Conservation (phyloP, 805 yeast species). For the Teunomyces panamensis region DNA sequence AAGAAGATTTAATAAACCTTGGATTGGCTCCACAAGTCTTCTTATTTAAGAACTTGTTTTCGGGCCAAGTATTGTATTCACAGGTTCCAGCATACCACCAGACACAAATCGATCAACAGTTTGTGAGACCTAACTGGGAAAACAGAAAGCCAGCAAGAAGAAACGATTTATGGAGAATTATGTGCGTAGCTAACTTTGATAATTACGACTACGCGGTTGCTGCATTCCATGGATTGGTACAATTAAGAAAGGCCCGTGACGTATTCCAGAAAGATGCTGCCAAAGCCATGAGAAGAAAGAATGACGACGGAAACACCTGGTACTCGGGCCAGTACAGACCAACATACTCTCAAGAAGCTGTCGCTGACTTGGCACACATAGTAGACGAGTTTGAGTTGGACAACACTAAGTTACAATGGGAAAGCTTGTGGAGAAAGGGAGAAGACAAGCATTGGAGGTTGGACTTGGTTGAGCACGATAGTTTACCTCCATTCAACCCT, state of each 20-base stretch:
- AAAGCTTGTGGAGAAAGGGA: conserved; percentile 83
- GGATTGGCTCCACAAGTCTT: conserved; percentile 81
- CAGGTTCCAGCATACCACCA: conserved; percentile 69
- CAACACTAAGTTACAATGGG: conserved; percentile 69
- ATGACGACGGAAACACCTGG: conserved; percentile 81
- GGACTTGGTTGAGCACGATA: conserved; percentile 58
- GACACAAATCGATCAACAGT: conserved; percentile 65
- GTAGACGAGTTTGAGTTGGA: conserved; percentile 58
- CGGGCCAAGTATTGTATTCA: conserved; percentile 87
- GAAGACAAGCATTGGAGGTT: conserved; percentile 68
- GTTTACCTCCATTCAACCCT: conserved; percentile 55
- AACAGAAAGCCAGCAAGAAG: conserved; percentile 77
- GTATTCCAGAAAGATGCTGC: conserved; percentile 57
- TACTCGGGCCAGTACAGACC: conserved; percentile 86
- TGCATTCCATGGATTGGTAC: conserved; percentile 71
- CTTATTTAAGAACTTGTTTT: conserved; percentile 78
- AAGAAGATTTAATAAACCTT: conserved; percentile 37
- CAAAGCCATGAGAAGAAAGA: conserved; percentile 63
- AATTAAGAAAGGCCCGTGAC: conserved; percentile 73
- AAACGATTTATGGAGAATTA: conserved; percentile 84
- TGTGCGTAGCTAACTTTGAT: conserved; percentile 76
- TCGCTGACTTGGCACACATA: conserved; percentile 73
- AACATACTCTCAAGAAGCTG: conserved; percentile 85
- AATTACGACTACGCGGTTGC: conserved; percentile 62
- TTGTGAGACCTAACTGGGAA: conserved; percentile 84